Conservation (phyloP, 192 early-diverging fungal species). For the Endogone sp. region DNA sequence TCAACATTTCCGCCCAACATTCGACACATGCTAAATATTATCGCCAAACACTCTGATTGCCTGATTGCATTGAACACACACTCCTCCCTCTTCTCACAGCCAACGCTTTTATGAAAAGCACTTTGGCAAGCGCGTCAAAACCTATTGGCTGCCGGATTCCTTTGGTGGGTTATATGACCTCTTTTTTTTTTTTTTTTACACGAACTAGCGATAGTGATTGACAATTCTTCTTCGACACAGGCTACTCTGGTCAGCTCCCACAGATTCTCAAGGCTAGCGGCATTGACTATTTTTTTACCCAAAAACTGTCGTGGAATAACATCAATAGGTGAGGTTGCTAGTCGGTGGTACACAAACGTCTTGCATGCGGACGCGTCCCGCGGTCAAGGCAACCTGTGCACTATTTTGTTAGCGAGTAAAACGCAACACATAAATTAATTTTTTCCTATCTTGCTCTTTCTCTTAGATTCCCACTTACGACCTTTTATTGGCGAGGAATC, state of each 20-base stretch:
- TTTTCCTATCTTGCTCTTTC: not conserved
- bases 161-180: too few relatives aligned
- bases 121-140: constrained; percentile 64
- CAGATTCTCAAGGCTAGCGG: constrained; percentile 52
- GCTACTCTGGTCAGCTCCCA: constrained; percentile 3
- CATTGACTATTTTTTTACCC: constrained; percentile 96
- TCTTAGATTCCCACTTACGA: constrained; percentile 84
- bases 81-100: constrained; percentile 20
- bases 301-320: constrained; percentile 99
- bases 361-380: not conserved
- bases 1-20: too few relatives aligned
- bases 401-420: not conserved
- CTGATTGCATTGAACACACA: too few relatives aligned
- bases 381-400: too few relatives aligned
- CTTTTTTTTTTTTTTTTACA: too few relatives aligned
- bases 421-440: not conserved
- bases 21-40: too few relatives aligned
- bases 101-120: constrained; percentile 84
- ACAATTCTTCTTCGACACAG: not conserved
- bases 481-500: constrained; percentile 91
- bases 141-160: constrained; percentile 95
- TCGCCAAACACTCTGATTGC: too few relatives aligned
- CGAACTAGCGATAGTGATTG: too few relatives aligned
- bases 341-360: not conserved
- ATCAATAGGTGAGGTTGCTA: constrained; percentile 97